phyloP scores from a whole-genome alignment of 495 filamentous ascomycete species.

The Pyrenula massariospora region DNA sequence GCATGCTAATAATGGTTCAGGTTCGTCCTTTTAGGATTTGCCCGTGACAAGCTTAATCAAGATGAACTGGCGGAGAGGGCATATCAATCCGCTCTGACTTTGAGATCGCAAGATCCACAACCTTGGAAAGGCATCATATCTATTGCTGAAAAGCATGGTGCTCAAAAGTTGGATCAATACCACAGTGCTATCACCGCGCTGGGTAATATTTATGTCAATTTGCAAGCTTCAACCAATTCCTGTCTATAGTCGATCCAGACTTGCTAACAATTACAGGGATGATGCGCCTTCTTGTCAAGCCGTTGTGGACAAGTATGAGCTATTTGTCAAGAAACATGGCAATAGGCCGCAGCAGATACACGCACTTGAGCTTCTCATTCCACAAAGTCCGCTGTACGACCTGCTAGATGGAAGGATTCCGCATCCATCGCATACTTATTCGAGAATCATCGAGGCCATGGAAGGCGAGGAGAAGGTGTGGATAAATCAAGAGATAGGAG shows the following conservation, averaged over 20 bases:
- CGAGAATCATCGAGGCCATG: conserved; percentile 69
- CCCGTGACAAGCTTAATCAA: conserved; percentile 61
- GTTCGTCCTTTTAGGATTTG: conserved; percentile 71
- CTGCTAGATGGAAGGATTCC: conserved; percentile 78
- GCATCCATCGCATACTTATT: conserved; percentile 70
- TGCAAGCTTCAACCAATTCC: no score
- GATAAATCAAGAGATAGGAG: conserved; percentile 84
- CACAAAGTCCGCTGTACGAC: conserved; percentile 62
- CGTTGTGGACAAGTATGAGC: conserved; percentile 67
- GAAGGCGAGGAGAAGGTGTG: conserved; percentile 81
- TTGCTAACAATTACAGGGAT: conserved; percentile 25
- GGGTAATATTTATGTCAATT: conserved; percentile 59
- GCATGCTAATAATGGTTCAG: conserved; percentile 23
- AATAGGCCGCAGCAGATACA: conserved; percentile 58
- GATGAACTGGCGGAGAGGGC: conserved; percentile 58
- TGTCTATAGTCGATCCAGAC: no score
- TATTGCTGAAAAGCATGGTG: conserved; percentile 67
- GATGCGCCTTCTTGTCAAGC: conserved; percentile 65
- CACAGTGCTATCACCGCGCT: conserved; percentile 57
- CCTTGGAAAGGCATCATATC: conserved; percentile 88
- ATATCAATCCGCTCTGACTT: conserved; percentile 62
- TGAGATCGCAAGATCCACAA: conserved; percentile 49
- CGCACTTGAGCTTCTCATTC: conserved; percentile 64
- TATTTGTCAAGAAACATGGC: conserved; percentile 57
- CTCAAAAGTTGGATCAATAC: conserved; percentile 59